Evolutionary conservation across 768 basidiomycete species (phyloP).

Genomic region (Multifurca ochricompacta): DNA sequence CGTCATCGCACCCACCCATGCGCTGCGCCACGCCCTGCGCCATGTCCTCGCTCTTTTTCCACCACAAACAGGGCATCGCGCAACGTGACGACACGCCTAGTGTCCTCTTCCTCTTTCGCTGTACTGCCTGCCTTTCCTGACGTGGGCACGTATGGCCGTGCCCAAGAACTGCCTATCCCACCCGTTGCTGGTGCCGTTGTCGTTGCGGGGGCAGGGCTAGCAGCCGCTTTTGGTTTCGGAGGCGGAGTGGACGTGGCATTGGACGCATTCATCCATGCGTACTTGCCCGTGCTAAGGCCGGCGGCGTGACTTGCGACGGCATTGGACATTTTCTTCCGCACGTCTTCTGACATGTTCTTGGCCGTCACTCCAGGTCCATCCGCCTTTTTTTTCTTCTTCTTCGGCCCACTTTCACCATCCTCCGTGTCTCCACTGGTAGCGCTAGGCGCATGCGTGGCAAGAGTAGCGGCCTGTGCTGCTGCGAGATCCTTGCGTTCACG

Average conservation of each 20-base stretch:
- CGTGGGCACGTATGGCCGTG: conserved; percentile 52
- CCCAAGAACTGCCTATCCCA: conserved; percentile 40
- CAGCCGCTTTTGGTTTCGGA: conserved; percentile 27
- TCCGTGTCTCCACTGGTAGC: conserved; percentile 44
- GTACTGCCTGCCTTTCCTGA: conserved; percentile 36
- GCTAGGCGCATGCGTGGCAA: conserved; percentile 49
- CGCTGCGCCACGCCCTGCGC: conserved; percentile 71
- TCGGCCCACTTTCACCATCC: conserved; percentile 46
- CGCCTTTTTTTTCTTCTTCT: conserved; percentile 76
- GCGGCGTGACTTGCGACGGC: conserved; percentile 83
- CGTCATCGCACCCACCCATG: conserved; percentile 42
- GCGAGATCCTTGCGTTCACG: conserved; percentile 72
- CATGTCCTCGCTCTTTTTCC: conserved; percentile 76
- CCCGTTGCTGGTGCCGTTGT: conserved; percentile 25
- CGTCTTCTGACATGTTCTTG: conserved; percentile 86
- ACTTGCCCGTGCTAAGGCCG: conserved; percentile 68
- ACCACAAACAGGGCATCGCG: conserved; percentile 82
- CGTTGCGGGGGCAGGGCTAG: conserved; percentile 26
- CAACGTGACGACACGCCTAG: conserved; percentile 54
- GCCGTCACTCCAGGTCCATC: conserved; percentile 81
- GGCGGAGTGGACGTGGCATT: conserved; percentile 37
- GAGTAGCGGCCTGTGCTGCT: conserved; percentile 64
- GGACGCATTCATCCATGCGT: conserved; percentile 81
- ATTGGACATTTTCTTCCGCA: conserved; percentile 87
- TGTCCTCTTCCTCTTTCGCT: conserved; percentile 41